Evolutionary conservation across 345 rosid species (phyloP).

Genomic region (Brassica napus): Da-Ae NC_063438.1:912001-912500

Average conservation of each 20-base stretch:
- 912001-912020: conserved; percentile 54
- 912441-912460: conserved; percentile 50
- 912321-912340: conserved; percentile 51
- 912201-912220: conserved; percentile 42
- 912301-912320: conserved; percentile 46
- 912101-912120: conserved; percentile 43
- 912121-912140: conserved; percentile 82
- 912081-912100: conserved; percentile 35
- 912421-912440: conserved; percentile 60
- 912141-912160: conserved; percentile 60
- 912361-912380: conserved; percentile 66
- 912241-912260: conserved; percentile 38
- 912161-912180: conserved; percentile 74
- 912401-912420: conserved; percentile 57
- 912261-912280: conserved; percentile 42
- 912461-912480: conserved; percentile 44
- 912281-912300: conserved; percentile 36
- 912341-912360: conserved; percentile 51
- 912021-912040: conserved; percentile 40
- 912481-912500: conserved; percentile 38
- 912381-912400: conserved; percentile 55
- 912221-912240: conserved; percentile 42
- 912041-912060: conserved; percentile 30
- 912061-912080: conserved; percentile 33
- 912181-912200: conserved; percentile 60